Base-by-base conservation (phyloP, 2,329 filamentous ascomycete genomes). In the Colletotrichum sp. region DNA sequence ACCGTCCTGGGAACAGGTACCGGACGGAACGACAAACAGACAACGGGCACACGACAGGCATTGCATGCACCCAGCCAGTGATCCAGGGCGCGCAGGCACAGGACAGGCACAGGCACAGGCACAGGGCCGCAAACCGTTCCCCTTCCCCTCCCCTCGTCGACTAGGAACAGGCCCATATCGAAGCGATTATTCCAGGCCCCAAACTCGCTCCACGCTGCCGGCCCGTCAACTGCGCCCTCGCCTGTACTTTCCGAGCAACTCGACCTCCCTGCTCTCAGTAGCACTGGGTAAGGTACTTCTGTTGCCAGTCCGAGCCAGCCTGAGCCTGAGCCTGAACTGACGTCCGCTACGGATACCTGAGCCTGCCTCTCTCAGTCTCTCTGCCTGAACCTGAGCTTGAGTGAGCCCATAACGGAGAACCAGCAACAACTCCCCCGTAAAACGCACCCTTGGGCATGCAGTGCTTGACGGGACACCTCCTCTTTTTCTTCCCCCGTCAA, bases 1-100 rank as follows among this genome's bases (percentile, higher is more conserved):
- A 72, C 61, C 43, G 36, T 60, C 68, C 69, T 75, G 62, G 72
- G 43, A 52, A 52, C 43, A 52, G 6, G 70, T 71, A 74, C 58
- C 69, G 72, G 72, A 38, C 72, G 61, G 38, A 69, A 72, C 61
- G n/a, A 21, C 43, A 52, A 52, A 70, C 71, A 70, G 43, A 52
- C 43, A 52, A 21, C 43, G 43, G 43, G 43, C 43, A 52, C 43
- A 52, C 38, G 38, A 48, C 38, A 48, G 38, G 38, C 38, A 48
- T 43, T 43, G 38, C 38, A 43, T 43, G 38, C 38, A 43, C 38
- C 18, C 38, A 43, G 38, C 8, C 16, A 70, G 65, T 38, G 34
- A 66, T 55, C 52, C 52, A 43, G 56, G 58, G 66, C 38, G 38
- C 18, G 38, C 38, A 43, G 38, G 38, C 18, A 62, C 60, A 21